Conservation (phyloP, 768 basidiomycete genomes). For the Tylopilus sp. region DNA sequence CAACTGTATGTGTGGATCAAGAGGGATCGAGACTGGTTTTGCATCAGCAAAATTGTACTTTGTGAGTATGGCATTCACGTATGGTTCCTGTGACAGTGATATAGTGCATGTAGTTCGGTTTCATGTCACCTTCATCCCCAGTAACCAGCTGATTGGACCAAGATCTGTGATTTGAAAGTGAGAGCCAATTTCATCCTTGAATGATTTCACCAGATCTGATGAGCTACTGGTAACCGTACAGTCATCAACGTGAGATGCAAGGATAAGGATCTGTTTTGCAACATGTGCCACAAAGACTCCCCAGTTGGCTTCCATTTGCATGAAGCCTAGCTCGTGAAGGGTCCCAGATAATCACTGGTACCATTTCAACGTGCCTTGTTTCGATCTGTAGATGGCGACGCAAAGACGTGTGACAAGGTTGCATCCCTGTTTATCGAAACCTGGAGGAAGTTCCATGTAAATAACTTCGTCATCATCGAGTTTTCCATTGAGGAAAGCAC, state of each 20-base stretch:
- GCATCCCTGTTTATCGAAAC: background rate
- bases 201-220: background rate
- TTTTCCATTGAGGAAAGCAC: background rate
- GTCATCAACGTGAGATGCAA: background rate
- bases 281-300: background rate
- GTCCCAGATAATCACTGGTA: background rate
- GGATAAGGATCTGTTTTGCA: background rate
- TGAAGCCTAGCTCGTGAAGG: no score
- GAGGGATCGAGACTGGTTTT: background rate
- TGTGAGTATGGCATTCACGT: background rate
- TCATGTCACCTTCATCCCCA: background rate
- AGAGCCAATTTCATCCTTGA: no score
- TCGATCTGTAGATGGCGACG: no score
- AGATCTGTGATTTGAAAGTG: no score
- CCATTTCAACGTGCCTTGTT: background rate
- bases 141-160: no score
- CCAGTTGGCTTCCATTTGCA: no score
- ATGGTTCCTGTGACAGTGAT: background rate
- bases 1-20: background rate
- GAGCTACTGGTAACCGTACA: background rate
- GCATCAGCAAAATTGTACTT: background rate
- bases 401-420: background rate
- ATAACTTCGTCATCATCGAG: background rate
- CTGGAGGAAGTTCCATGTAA: background rate
- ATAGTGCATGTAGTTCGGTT: background rate